Evolutionary conservation across 257 asterid genomes (phyloP), one percentile per base, ranked within the genome.

Genomic region (Datura wrightii): DNA sequence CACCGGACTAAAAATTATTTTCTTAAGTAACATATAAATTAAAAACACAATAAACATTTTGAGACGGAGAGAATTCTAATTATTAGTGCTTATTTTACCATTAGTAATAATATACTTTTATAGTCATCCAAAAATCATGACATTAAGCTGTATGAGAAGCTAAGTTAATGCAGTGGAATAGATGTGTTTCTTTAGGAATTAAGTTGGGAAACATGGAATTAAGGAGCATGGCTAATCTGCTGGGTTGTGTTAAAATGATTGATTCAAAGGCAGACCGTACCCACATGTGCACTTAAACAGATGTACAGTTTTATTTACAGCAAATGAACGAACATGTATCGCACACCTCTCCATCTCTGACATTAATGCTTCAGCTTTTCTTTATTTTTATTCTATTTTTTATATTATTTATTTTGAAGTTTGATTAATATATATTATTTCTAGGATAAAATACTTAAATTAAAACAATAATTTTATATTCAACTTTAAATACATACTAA

Each of bases 271-370:
- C 31, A 54, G 59, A 54, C n/a, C 42, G 71, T 63, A 63, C 31
- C 13, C 36, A 67, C 78, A 67, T 67, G 78, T 67, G 78, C 50
- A 67, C 24, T 39, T 15, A 67, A 24, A 8, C 78, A 67, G 78
- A 67, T 67, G 78, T 67, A 67, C 76, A 37, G 7, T 14, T 67
- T 67, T 6, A 67, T 39, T 37, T 37, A 37, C 76, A 36, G 74
- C 48, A 66, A 36, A 3, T 65, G 72, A 65, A 36, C 41, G n/a
- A 65, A 34, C 71, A 63, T 34, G 72, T 14, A 8, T n/a, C n/a
- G n/a, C 31, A 24, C 31, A 24, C 31, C 31, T 24, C 31, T 24
- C 31, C 31, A 24, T 24, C 31, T 24, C 31, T 67, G 1, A 67
- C 76, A 37, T 67, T 67, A 67, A 36, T 36, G 16, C 24, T 66